Base-by-base conservation (phyloP, 345 rosid species). In the Anastatica hierochuntica region DNA sequence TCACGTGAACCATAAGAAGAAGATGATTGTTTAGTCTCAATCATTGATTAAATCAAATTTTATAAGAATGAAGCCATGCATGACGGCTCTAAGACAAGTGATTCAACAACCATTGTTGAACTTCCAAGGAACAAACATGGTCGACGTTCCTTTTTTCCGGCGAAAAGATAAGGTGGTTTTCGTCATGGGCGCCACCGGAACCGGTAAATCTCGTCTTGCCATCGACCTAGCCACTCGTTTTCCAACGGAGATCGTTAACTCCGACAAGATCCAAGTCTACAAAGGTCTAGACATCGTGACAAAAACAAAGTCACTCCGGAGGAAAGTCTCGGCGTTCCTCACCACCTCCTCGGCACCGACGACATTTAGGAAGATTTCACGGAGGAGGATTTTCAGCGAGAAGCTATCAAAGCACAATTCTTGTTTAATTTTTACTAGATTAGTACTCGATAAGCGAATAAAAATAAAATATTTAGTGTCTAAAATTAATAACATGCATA, bases 121-220 rank as follows among this genome's bases (percentile, higher is more conserved):
- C 30, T 81, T 78, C 66, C 77, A 71, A 21, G 68, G 56, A 4
- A 61, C 31, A 29, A 67, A 59, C 23, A 67, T 67, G 66, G 58
- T 68, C 42, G 72, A 68, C 48, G 71, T 73, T 8, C 68, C 72
- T 0, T 80, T 74, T 54, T 80, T 77, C 48, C 77, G 71, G 21
- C 70, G 77, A 27, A 84, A 84, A 74, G 83, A 82, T n/a, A 88
- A 84, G 73, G 82, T 83, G 0, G 72, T 82, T 8, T 82, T 84
- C 57, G 83, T 90, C 7, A 74, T 90, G 63, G 95, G 95, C 0
- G 87, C 95, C n/a, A 90, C 97, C 2, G 96, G 92, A 20, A 82
- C 94, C 3, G 96, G 97, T 0, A 90, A 90, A 44, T 84, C 96
- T 10, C 73, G 87, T 3, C 73, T 90, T 0, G 96, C 97, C 12